Evolutionary conservation across 148 eudicot genomes (phyloP).

Genomic region (Rhododendron vialii): DNA sequence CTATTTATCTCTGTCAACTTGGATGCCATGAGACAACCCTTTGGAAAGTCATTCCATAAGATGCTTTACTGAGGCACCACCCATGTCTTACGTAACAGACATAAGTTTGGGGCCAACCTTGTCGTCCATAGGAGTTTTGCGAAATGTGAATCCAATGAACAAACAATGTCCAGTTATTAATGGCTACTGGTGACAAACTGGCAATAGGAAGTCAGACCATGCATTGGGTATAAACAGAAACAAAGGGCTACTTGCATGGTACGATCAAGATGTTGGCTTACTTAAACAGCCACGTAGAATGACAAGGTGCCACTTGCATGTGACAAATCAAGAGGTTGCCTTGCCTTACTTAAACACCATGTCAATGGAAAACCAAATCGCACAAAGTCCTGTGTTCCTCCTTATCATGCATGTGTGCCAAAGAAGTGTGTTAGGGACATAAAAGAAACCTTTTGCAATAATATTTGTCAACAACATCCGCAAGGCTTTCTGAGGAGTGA

Average conservation of each 20-base stretch:
- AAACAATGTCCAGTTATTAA: background rate
- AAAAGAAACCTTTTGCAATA: background rate
- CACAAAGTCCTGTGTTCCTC: background rate
- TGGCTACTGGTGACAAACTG: background rate
- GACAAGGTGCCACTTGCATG: background rate
- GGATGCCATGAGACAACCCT: background rate
- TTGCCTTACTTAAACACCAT: background rate
- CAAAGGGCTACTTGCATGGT: background rate
- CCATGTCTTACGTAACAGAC: background rate
- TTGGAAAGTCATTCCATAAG: background rate
- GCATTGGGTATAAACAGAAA: background rate
- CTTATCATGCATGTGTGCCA: background rate
- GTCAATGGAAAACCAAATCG: background rate
- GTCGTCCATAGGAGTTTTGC: background rate
- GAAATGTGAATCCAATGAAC: background rate
- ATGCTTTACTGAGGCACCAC: background rate
- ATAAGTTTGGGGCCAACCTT: background rate
- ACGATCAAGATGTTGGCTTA: background rate
- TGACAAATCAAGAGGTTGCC: background rate
- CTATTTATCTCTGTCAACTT: background rate
- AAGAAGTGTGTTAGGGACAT: background rate
- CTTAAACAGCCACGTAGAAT: background rate
- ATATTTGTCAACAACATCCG: background rate
- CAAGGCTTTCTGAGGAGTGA: background rate
- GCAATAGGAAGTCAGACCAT: background rate